Conservation (phyloP, 805 yeast species). For the Zygosaccharomyces bailii region DNA sequence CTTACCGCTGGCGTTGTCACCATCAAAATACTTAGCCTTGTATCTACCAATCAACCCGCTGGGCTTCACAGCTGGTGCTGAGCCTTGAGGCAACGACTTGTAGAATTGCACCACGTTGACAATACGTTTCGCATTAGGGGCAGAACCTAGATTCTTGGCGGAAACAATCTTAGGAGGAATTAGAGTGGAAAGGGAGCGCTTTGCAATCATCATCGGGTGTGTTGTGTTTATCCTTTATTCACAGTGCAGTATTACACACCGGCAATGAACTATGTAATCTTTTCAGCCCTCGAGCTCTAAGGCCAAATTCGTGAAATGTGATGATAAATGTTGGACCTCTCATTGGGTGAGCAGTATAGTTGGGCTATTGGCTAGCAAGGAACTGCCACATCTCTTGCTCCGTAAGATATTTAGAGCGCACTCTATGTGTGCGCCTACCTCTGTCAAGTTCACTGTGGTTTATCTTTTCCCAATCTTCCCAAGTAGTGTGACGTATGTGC, state of each 20-base stretch:
- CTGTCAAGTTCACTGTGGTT: conserved; percentile 23
- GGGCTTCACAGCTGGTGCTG: conserved; percentile 72
- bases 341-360: conserved; percentile 9
- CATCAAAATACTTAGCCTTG: conserved; percentile 81
- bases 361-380: not conserved
- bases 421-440: conserved; percentile 19
- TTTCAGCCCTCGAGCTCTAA: not conserved
- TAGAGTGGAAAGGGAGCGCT: conserved; percentile 91
- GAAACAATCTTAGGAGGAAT: conserved; percentile 99
- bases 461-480: conserved; percentile 33
- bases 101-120: conserved; percentile 91
- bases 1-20: conserved; percentile 77
- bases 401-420: conserved; percentile 21
- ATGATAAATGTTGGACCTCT: conserved; percentile 10
- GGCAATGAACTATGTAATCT: not conserved
- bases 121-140: conserved; percentile 97
- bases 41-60: conserved; percentile 69
- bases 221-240: conserved; percentile 49
- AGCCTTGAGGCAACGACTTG: conserved; percentile 93
- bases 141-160: conserved; percentile 89
- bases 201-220: conserved; percentile 54
- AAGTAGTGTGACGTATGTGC: conserved; percentile 23
- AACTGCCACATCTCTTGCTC: conserved; percentile 15
- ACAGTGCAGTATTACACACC: conserved; percentile 1
- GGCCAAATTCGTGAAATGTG: conserved; percentile 1